Evolutionary conservation across 2,329 filamentous ascomycete genomes (phyloP).

Genomic region (Alternaria alternata): DNA sequence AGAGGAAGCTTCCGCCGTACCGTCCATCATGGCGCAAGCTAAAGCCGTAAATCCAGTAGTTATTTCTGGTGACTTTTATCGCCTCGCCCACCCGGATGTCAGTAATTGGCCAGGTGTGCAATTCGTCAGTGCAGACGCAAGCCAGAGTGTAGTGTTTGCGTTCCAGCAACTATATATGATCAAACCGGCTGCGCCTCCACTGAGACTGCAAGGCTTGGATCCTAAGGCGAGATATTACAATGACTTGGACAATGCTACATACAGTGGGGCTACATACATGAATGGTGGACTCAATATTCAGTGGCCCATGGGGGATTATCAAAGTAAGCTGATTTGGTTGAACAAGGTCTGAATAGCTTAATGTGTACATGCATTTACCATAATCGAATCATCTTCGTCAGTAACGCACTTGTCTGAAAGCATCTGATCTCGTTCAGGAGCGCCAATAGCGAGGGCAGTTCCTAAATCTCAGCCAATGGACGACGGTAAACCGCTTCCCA

Average conservation of each 20-base stretch:
- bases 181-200: slow-evolving; percentile 62
- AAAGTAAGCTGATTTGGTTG: slow-evolving; percentile 65
- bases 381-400: not conserved
- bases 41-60: slow-evolving; percentile 68
- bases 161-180: slow-evolving; percentile 65
- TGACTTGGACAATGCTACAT: slow-evolving; percentile 61
- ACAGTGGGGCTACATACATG: slow-evolving; percentile 68
- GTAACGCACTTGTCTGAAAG: not conserved
- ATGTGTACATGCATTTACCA: not conserved
- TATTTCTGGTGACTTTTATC: slow-evolving; percentile 66
- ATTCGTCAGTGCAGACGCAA: slow-evolving; percentile 63
- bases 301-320: slow-evolving; percentile 61
- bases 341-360: slow-evolving; percentile 48
- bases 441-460: not conserved
- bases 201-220: slow-evolving; percentile 67
- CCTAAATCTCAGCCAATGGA: not conserved
- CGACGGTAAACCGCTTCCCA: slow-evolving; percentile 1
- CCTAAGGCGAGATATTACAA: slow-evolving; percentile 60
- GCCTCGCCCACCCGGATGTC: slow-evolving; percentile 64
- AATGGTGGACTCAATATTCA: slow-evolving; percentile 66
- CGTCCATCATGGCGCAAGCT: slow-evolving; percentile 62
- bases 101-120: slow-evolving; percentile 70
- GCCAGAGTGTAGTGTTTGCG: slow-evolving; percentile 63
- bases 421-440: not conserved
- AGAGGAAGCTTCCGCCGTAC: slow-evolving; percentile 63